Evolutionary conservation across 129 eudicot genomes (phyloP), one percentile per base, ranked within the genome.

Genomic region (Flaveria ramosissima): DNA sequence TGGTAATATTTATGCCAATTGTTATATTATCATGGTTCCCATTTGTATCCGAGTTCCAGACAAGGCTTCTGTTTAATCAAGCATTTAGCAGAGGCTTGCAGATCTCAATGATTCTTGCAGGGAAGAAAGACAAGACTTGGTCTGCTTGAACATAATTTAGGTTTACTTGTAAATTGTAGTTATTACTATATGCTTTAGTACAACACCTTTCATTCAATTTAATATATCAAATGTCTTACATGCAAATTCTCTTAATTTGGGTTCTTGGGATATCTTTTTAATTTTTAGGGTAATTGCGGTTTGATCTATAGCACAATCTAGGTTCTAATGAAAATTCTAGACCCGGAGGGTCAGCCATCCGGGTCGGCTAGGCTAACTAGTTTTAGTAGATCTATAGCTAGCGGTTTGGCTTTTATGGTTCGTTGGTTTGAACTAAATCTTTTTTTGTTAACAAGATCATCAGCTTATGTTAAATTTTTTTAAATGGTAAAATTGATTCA

Each of bases 61-160:
- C 90, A 12, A 79, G 97, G 55, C 80, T 94, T 67, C 88, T 94
- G 51, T 94, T 94, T 66, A 94, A 94, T 81, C 98, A 94, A 83
- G 98, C 98, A 27, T 94, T 94, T 82, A 94, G 98, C 32, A 83
- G 96, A 83, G 98, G 98, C 8, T 96, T 94, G 67, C 98, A 94
- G 77, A 91, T 94, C 50, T 94, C 98, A 3, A 91, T 94, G 98
- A 94, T 94, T 83, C 95, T 94, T 75, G 86, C 97, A 2, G 98
- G 98, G 36, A 89, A 88, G 78, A 94, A 87, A 72, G 97, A 92
- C 78, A 85, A 84, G 71, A 67, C 74, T 41, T 74, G 39, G 48
- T 67, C 48, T 74, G 76, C 84, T 74, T 74, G 71, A 80, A 36
- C 65, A 20, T 39, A 27, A 20, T 51, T 21, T 8, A 39, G 68